Evolutionary conservation across 352 stramenopile species (phyloP), one percentile per base, ranked within the genome.

Genomic region (Blastocystis sp.): DNA sequence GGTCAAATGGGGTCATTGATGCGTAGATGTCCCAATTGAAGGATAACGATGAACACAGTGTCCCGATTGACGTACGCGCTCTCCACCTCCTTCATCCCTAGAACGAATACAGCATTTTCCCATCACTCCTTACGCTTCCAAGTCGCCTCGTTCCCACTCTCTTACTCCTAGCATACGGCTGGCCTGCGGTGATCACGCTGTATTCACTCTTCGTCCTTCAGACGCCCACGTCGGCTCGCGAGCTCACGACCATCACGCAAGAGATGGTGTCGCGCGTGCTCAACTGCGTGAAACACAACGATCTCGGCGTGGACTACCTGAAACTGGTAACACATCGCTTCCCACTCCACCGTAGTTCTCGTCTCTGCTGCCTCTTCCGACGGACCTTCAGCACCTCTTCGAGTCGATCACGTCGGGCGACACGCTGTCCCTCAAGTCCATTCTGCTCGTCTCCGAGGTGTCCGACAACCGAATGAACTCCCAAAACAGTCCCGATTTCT

Each of bases 381-480:
- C 74, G 21, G 74, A 85, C 60, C 66, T 69, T 29, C 41, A 85
- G 51, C 74, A 85, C 41, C 55, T 85, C n/a, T 67, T 85, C 9
- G 74, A 85, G 31, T 37, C 74, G 3, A 51, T 85, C n/a, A 85
- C 74, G 12, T 67, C 41, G 1, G 2, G 3, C n/a, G 55, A 69
- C 13, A 60, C 51, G 10, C 33, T 66, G 4, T 66, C 41, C 3
- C 24, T 85, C 12, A 19, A 26, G 0, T 85, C 74, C 2, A 29
- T 85, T 3, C 29, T 85, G 24, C 24, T 85, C 1, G 26, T 85
- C 2, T 66, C 41, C 33, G 74, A 85, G 29, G 29, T 66, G 6
- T 67, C 41, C 26, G 74, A 85, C 13, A 85, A 85, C 31, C 67
- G 29, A 24, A 85, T 85, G 41, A 85, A 85, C 41, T 37, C 74